Evolutionary conservation across 345 rosid species (phyloP), one percentile per base, ranked within the genome.

Genomic region (Melaleuca quinquenervia): DNA sequence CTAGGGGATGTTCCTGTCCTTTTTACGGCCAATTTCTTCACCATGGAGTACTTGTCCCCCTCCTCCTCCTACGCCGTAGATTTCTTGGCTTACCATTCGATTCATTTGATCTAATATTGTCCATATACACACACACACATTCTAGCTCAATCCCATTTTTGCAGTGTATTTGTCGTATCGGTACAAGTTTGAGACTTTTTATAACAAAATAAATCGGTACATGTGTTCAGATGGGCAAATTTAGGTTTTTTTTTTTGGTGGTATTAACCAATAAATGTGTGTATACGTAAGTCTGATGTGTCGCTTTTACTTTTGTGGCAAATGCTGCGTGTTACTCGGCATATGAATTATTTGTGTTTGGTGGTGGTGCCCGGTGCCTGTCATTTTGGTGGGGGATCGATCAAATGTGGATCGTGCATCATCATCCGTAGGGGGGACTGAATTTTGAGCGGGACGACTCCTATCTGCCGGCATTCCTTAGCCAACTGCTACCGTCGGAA

Each of bases 401-500:
- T 6, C 18, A 1, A 58, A n/a, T 12, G 18, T n/a, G 6, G 4
- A 3, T 12, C 16, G 6, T 8, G 4, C 32, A 1, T 58, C 70
- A n/a, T 58, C 2, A 41, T 41, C 41, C 41, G 41, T 41, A 4
- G 41, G 41, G 41, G 41, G 41, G 41, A 4, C 3, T 41, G 41
- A 41, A 41, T 41, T 41, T 41, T 4, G 2, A 41, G 41, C 41
- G 2, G 41, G 41, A 41, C 4, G 3, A 41, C 3, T n/a, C 41
- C 41, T 41, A 4, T 41, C 4, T 41, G 41, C 41, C 41, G 3
- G 41, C 41, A 56, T 5, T 1, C 11, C 29, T 11, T 26, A 56
- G 1, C 15, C 11, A 56, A 56, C n/a, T 26, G 0, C 15, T 56
- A 26, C 0, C 0, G 2, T 2, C 0, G 3, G 26, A 7, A 56